Base-by-base conservation (phyloP, 805 yeast species). In the Nakazawaea populi region DNA sequence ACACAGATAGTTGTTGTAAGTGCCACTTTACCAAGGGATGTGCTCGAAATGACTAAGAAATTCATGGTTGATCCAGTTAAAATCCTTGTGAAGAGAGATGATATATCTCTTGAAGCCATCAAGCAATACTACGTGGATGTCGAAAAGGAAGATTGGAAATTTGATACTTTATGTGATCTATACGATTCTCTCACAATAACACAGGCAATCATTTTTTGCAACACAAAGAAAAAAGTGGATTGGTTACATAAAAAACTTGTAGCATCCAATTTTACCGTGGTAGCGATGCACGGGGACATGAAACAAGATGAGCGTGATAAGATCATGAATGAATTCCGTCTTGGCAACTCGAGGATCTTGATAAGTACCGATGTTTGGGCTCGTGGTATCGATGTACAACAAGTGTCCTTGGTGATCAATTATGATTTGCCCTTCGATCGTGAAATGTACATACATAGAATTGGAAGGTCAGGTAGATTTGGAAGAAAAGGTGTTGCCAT, bases 401-500 rank as follows among this genome's bases (percentile, higher is more conserved):
- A 91, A 74, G 96, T 91, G 52, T 89, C 96, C 34, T 78, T 92
- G 59, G 98, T 91, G 56, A 88, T 91, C 58, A 91, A 91, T 77
- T 91, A 89, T 74, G 98, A 91, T 71, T 73, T 91, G 61, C 97
- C 97, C 42, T 77, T 82, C 59, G 87, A 85, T 75, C 83, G 87
- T 70, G 97, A 91, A 72, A 91, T 89, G 76, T 92, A 94, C 70
- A 87, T 92, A 64, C 99, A 92, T 75, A 82, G 99, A 75, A 95
- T 92, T 64, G 99, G 99, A 71, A 84, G 99, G 75, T 89, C 96
- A 61, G 99, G 99, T 65, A 85, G 99, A 72, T 92, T 92, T 77
- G 99, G 99, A 68, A 83, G 99, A 72, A 92, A 91, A 75, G 99
- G 99, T 77, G 92, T 89, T 56, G 97, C 98, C 55, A 87, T 92